Percentiles rank a stretch among this genome's conserved stretches.
phyloP scores from a whole-genome alignment of 257 asterid genomes.

The Schizonepeta tenuifolia region DNA sequence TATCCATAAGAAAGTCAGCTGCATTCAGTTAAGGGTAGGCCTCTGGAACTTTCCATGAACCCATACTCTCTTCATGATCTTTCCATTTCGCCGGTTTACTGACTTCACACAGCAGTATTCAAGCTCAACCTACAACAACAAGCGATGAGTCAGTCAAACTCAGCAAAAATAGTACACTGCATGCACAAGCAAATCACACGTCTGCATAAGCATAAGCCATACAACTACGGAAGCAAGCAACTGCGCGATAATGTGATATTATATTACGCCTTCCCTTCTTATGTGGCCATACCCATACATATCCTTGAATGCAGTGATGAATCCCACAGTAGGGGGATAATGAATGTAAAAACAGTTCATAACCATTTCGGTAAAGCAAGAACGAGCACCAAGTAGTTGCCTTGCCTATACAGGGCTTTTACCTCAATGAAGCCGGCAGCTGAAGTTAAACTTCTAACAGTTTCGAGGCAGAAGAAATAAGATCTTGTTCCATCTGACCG shows the following conservation, averaged over 20 bases:
- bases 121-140: conserved; percentile 72
- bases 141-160: neutral
- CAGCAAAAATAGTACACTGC: too few species aligned
- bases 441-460: conserved; percentile 55
- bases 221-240: too few species aligned
- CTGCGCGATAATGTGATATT: neutral
- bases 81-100: conserved; percentile 76
- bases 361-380: too few species aligned
- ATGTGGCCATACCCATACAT: neutral
- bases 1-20: neutral
- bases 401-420: conserved; percentile 18
- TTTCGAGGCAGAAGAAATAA: conserved; percentile 81
- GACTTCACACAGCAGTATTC: conserved; percentile 91
- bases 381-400: too few species aligned
- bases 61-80: conserved; percentile 90
- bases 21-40: conserved; percentile 34
- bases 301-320: neutral
- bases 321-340: too few species aligned
- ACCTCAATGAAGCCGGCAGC: conserved; percentile 85
- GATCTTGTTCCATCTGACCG: conserved; percentile 94
- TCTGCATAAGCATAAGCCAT: too few species aligned
- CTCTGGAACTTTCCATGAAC: conserved; percentile 94
- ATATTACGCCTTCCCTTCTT: neutral
- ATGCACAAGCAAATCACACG: neutral
- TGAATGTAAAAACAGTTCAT: too few species aligned